These are phyloP conservation scores for Sarcocystis neurona DNA, from an alignment of 169 alveolate genomes.

Conservation along the genomic window DNA sequence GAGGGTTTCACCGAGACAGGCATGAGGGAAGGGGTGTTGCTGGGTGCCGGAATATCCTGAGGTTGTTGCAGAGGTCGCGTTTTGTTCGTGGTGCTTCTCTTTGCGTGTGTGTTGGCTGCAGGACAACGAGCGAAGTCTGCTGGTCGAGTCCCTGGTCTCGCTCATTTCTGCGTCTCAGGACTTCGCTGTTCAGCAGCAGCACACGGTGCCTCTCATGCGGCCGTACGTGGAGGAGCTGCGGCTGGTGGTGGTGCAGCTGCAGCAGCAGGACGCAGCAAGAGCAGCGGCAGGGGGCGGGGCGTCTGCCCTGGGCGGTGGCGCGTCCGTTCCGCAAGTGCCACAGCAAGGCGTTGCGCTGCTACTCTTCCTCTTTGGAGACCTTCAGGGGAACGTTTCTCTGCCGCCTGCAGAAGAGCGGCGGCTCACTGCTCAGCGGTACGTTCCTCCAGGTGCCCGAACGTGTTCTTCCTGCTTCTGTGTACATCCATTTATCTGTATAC, in stretches of 20 bases:
- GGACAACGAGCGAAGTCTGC: conserved; percentile 44
- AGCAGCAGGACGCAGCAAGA: no score
- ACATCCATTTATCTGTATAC: no score
- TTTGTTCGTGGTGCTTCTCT: neutral
- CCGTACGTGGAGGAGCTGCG: conserved; percentile 41
- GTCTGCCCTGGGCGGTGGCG: no score
- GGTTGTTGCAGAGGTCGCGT: neutral
- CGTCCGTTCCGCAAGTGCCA: no score
- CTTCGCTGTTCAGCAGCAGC: conserved; percentile 52
- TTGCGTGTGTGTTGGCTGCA: conserved; percentile 39
- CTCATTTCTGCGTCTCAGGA: conserved; percentile 34
- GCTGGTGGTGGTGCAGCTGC: no score
- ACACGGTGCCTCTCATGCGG: conserved; percentile 55
- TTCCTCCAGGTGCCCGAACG: no score
- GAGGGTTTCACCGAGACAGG: no score
- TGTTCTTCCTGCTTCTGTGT: no score
- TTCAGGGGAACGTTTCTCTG: neutral
- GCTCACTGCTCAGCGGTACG: conserved; percentile 10
- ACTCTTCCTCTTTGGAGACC: conserved; percentile 24
- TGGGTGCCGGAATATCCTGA: neutral
- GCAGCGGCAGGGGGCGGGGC: no score
- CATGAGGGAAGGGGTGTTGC: conserved; percentile 5
- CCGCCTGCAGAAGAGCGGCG: neutral
- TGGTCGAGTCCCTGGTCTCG: conserved; percentile 56
- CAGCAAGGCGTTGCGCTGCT: neutral